Evolutionary conservation across 768 basidiomycete genomes (phyloP), one percentile per base, ranked within the genome.

Genomic region (Russula abietina): DNA sequence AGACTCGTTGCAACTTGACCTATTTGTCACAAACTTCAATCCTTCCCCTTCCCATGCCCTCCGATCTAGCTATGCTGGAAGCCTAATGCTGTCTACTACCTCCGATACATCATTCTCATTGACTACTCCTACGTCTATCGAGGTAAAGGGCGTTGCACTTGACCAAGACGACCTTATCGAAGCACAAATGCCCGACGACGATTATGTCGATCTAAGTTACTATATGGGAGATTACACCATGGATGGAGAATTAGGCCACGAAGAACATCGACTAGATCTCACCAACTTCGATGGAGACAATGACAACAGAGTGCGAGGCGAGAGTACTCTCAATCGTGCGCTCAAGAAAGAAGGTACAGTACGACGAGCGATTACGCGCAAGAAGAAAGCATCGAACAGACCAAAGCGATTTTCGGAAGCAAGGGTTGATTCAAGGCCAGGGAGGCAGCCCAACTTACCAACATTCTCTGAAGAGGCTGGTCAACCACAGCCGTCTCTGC

Each of bases 221-320:
- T 79, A 80, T 68, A 72, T 72, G 3, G 74, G 76, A 14, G 75
- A 75, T 41, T 73, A 67, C 48, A 71, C 68, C 1, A 73, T 75
- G n/a, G 73, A 73, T 11, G 71, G 79, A 30, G 70, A 71, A 51
- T 68, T 74, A 2, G 73, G 76, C 4, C 78, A 79, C 59, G 79
- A 81, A 61, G 76, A 77, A 46, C 79, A 83, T 57, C 77, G 82
- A 1, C 73, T 87, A 5, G 87, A 91, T 66, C 73, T 87, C 62
- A 88, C 88, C 5, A 86, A 89, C 69, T 92, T 89, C 69, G 87
- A 91, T 63, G 89, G 88, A 28, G 89, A 92, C 65, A 77, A 85
- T 48, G 83, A 88, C 62, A 74, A 80, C 16, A 73, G 76, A 17
- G 71, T 83, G 22, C 83, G 83, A 2, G 85, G 81, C 9, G 88